Evolutionary conservation across 148 eudicot species (phyloP).

Genomic region (Limonium bicolor): DNA sequence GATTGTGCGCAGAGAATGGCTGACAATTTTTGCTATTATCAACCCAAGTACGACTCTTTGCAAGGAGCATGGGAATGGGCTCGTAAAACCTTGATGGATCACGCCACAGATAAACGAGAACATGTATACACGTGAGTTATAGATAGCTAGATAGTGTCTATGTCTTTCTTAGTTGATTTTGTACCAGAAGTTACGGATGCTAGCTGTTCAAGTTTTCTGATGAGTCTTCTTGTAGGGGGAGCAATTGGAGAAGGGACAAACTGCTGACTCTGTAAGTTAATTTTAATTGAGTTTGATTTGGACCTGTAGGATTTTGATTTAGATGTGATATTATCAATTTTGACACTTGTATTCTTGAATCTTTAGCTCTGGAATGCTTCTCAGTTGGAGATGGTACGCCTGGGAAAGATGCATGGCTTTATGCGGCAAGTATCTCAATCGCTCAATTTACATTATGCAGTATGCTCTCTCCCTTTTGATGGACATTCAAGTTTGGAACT

Average conservation of each 20-base stretch:
- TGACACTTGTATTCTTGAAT: neutral
- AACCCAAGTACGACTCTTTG: constrained; percentile 87
- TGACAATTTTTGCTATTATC: constrained; percentile 86
- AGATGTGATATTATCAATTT: too few relatives aligned
- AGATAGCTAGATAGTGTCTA: neutral
- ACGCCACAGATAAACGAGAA: constrained; percentile 81
- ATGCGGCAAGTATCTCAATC: constrained; percentile 77
- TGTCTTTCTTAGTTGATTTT: neutral
- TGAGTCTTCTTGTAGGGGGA: constrained; percentile 43
- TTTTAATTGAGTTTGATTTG: neutral
- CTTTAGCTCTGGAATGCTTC: constrained; percentile 98
- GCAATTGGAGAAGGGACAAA: constrained; percentile 93
- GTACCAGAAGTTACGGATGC: too few relatives aligned
- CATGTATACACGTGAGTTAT: constrained; percentile 72
- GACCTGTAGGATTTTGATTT: too few relatives aligned
- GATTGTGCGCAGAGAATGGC: constrained; percentile 88
- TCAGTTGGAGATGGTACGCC: constrained; percentile 87
- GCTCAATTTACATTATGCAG: too few relatives aligned
- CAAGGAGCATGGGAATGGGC: constrained; percentile 99
- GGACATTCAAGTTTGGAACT: too few relatives aligned
- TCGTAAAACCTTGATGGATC: constrained; percentile 74
- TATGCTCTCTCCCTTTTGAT: too few relatives aligned
- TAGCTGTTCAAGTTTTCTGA: too few relatives aligned
- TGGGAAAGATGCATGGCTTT: constrained; percentile 96
- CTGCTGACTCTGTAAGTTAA: constrained; percentile 79